A percentile compares a stretch with the other conserved stretches of the same genome.
phyloP scores from a whole-genome alignment of 2,329 filamentous ascomycete genomes.

The Xylariaceae sp. region DNA sequence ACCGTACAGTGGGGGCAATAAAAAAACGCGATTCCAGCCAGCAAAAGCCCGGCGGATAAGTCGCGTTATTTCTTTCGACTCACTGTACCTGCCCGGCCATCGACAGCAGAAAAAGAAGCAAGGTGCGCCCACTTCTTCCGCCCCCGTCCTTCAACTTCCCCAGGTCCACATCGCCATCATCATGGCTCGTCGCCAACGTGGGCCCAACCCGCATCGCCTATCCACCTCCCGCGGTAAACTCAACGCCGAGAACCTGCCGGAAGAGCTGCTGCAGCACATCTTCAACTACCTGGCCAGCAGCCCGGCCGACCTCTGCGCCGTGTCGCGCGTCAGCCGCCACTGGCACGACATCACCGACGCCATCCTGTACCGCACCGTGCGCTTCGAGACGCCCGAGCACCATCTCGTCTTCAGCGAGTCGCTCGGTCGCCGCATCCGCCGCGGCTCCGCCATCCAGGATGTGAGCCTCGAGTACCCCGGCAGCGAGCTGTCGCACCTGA shows the following conservation, averaged over 20 bases:
- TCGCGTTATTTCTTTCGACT: no score
- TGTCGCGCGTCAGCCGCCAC: slow-evolving; percentile 34
- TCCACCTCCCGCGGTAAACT: no score
- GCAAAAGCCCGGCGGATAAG: no score
- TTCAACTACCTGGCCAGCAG: slow-evolving; percentile 28
- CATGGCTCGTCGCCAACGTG: no score
- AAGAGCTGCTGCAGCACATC: slow-evolving; percentile 32
- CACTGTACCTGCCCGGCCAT: no score
- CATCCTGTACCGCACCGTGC: slow-evolving; percentile 38
- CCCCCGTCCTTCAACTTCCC: no score
- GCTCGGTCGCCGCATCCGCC: slow-evolving; percentile 35
- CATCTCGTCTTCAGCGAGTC: slow-evolving; percentile 42
- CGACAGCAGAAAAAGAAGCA: no score
- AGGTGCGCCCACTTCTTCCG: no score
- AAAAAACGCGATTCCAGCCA: no score
- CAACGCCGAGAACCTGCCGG: slow-evolving; percentile 31
- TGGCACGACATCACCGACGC: slow-evolving; percentile 39
- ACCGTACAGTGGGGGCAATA: no score
- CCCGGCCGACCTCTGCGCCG: slow-evolving; percentile 33
- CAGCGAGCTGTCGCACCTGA: slow-evolving; percentile 34
- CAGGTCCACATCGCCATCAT: no score
- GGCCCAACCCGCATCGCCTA: no score
- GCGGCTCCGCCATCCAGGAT: slow-evolving; percentile 39
- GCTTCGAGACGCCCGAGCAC: slow-evolving; percentile 38
- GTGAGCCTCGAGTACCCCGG: slow-evolving; percentile 38